These are phyloP conservation scores for Heliocybe sulcata DNA, from an alignment of 1,284 basidiomycete genomes.

Conservation along the genomic window DNA sequence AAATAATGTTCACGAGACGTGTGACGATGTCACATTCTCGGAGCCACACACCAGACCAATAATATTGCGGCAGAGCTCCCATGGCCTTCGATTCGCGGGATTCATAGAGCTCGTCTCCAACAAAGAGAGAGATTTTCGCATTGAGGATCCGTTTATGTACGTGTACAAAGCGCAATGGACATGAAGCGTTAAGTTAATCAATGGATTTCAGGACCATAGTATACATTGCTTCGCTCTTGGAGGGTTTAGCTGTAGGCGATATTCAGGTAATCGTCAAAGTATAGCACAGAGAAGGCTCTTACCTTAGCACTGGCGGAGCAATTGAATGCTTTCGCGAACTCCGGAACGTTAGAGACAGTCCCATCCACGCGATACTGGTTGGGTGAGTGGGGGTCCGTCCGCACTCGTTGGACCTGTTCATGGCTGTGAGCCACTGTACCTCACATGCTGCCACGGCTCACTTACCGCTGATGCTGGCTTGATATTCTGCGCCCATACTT, in stretches of 20 bases:
- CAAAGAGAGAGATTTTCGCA: too few species aligned
- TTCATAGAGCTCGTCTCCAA: too few species aligned
- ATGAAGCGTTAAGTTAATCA: background rate
- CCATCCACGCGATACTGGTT: constrained; percentile 75
- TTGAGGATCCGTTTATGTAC: background rate
- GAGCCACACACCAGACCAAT: too few species aligned
- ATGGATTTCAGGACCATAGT: background rate
- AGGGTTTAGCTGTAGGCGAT: background rate
- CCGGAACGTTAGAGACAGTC: constrained; percentile 73
- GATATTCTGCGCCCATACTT: constrained; percentile 70
- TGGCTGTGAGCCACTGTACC: constrained; percentile 9
- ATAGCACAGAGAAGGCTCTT: constrained; percentile 10
- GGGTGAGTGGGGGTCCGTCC: constrained; percentile 87
- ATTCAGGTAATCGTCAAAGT: background rate
- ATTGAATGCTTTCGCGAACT: constrained; percentile 74
- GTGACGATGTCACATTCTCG: too few species aligned
- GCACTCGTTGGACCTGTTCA: constrained; percentile 62
- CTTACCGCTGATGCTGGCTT: constrained; percentile 67
- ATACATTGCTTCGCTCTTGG: constrained; percentile 2
- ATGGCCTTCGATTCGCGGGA: too few species aligned
- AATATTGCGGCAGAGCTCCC: too few species aligned
- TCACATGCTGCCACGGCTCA: constrained; percentile 12
- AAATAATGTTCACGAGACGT: too few species aligned
- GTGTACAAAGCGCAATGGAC: too few species aligned
- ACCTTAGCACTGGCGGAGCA: constrained; percentile 69